Conservation (phyloP, 2,329 filamentous ascomycete genomes). For the Aspergillus carbonarius region DNA sequence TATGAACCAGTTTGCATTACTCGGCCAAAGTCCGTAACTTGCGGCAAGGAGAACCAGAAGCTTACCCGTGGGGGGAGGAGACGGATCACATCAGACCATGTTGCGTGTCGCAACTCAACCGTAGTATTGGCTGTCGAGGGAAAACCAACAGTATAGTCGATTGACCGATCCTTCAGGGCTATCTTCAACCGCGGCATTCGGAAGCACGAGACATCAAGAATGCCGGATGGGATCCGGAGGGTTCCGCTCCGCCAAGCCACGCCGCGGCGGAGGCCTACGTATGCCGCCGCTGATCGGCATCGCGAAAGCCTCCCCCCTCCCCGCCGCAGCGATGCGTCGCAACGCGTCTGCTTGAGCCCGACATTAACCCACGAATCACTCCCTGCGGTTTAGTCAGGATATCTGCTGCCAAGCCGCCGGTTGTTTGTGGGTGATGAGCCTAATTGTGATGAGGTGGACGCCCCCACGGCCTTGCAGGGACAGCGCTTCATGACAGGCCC, state of each 20-base stretch:
- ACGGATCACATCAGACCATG: too few relatives aligned
- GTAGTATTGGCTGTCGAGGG: too few relatives aligned
- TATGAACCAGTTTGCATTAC: too few relatives aligned
- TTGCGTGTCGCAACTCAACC: too few relatives aligned
- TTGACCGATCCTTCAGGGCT: too few relatives aligned
- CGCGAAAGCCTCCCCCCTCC: neutral
- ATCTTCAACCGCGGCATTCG: neutral
- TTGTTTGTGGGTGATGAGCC: slow-evolving; percentile 9
- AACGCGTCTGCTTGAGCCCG: neutral
- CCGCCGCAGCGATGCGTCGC: neutral
- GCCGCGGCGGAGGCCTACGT: slow-evolving; percentile 1
- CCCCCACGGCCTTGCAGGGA: slow-evolving; percentile 2
- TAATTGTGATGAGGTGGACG: slow-evolving; percentile 1
- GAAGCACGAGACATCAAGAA: neutral
- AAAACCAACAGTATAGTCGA: too few relatives aligned
- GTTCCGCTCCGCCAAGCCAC: slow-evolving; percentile 8
- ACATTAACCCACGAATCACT: slow-evolving; percentile 1
- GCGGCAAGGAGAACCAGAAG: too few relatives aligned
- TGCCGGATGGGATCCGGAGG: neutral
- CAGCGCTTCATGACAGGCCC: neutral
- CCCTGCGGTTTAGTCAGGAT: neutral
- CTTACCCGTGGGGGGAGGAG: too few relatives aligned
- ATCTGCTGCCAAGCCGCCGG: slow-evolving; percentile 9
- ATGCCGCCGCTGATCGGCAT: neutral
- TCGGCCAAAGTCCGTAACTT: too few relatives aligned